Evolutionary conservation across 2,329 filamentous ascomycete species (phyloP), one percentile per base, ranked within the genome.

Genomic region (Bipolaris victoriae): DNA sequence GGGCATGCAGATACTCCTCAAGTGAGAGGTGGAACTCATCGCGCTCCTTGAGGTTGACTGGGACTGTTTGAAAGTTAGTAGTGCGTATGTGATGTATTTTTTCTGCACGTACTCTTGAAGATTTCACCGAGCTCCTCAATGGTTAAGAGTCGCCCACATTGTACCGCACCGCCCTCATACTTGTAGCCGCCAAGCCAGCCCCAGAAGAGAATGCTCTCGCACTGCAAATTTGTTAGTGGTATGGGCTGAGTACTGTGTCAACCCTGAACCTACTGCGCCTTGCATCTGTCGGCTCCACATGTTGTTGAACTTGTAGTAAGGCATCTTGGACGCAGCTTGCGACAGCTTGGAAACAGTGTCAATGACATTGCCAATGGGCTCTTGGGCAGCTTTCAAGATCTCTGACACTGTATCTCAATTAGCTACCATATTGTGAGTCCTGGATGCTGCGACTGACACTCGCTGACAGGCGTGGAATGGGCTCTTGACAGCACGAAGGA

Each of bases 251-350:
- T 41, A 4, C 54, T 11, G 9, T 26, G 31, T 48, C 18, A 15
- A 35, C 24, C 13, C 26, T 36, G 22, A 37, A 55, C 79, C 83
- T 84, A 84, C 86, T 43, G 91, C 86, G 75, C 91, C 91, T 77
- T 98, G 94, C 52, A 97, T 80, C 70, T 90, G 87, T 57, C 91
- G 86, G 26, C 87, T 85, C 95, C 95, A 99, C 75, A 92, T 86
- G 55, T 83, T 81, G 78, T 97, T 97, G 81, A 96, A 97, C 84
- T 97, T 97, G 87, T 98, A 99, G 82, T 98, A 99, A 0, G 95
- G 94, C 70, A 96, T 89, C 74, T 90, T 84, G 24, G 92, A 93
- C 2, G 93, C 92, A 52, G 91, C 85, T 52, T 83, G 79, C 60
- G 86, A 85, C 43, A 99, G 85, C 65, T 88, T 86, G 55, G 81